Evolutionary conservation across 2,329 filamentous ascomycete species (phyloP), one percentile per base, ranked within the genome.

Genomic region (Fusarium illudens): DNA sequence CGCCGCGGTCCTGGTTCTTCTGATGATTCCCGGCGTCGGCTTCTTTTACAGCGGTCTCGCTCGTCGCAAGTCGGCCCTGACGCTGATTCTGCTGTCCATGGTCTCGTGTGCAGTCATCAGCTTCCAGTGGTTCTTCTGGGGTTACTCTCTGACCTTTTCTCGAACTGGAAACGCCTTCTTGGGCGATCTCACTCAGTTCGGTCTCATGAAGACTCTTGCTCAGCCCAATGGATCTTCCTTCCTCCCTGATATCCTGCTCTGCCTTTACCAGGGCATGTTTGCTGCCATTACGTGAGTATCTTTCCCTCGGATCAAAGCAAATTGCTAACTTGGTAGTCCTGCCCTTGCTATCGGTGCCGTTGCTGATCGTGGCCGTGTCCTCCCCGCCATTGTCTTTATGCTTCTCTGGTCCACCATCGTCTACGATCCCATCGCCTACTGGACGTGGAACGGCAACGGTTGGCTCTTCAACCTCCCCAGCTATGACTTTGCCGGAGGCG

Each of bases 81-180:
- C 93, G 17, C 85, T 97, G 65, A 91, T 97, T 78, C 94, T 92
- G 86, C 86, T 97, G 4, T 92, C 92, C 13, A 87, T 97, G 82
- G 90, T 97, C 82, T 90, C 92, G 15, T 87, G 91, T 4, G 92
- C 88, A 11, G 88, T 96, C 68, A 88, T 94, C 64, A 90, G 89
- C 51, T 96, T 97, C 81, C 93, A 97, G 77, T 97, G 94, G 93
- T 97, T 96, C 84, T 95, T 97, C 84, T 97, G 93, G 93, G 93
- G 93, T 49, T 97, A 95, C 79, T 95, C 92, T 11, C 83, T 97
- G 54, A 86, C 92, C 66, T 97, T 96, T 80, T 94, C 92, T 7
- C 92, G 94, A 79, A 88, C 88, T 20, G 92, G 92, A 60, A 91
- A 90, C 71, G 84, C 84, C 68, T 97, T 89, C 82, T 90, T 97